A percentile compares a stretch with the other conserved stretches of the same genome.
Evolutionary conservation across 23 red algal species (phyloP).

Genomic region (Gracilaria vermiculophylla): DNA sequence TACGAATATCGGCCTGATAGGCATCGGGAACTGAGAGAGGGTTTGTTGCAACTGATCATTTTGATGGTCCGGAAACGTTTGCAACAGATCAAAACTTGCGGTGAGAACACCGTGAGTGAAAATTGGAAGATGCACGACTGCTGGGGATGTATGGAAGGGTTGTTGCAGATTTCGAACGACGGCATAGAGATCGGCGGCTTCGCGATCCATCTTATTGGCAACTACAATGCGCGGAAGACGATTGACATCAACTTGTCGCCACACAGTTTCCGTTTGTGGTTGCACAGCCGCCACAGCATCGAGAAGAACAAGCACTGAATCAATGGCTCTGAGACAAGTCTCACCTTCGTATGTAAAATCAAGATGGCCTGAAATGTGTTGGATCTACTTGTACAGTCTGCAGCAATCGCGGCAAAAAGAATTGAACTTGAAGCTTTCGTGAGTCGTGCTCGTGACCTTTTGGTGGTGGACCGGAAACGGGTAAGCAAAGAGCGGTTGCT

Average conservation of each 20-base stretch:
- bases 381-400: no score
- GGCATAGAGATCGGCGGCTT: slow-evolving; percentile 59
- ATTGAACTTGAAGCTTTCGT: no score
- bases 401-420: no score
- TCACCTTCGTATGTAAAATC: slow-evolving; percentile 98
- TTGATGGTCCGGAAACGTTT: background rate
- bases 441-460: no score
- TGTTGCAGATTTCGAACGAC: background rate
- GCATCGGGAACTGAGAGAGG: background rate
- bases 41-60: background rate
- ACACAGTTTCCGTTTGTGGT: no score
- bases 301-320: slow-evolving; percentile 77
- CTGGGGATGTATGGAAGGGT: slow-evolving; percentile 5
- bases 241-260: slow-evolving; percentile 80
- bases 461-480: no score
- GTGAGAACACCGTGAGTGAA: no score
- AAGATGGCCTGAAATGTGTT: slow-evolving; percentile 96
- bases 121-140: slow-evolving; percentile 31
- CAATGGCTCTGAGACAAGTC: slow-evolving; percentile 86
- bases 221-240: slow-evolving; percentile 73
- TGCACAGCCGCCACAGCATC: slow-evolving; percentile 95
- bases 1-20: slow-evolving; percentile 11
- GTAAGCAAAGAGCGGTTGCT: no score
- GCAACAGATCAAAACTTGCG: no score
- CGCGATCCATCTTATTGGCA: slow-evolving; percentile 96